phyloP scores from a whole-genome alignment of 2,329 filamentous ascomycete genomes.

The Fusarium scirpi region DNA sequence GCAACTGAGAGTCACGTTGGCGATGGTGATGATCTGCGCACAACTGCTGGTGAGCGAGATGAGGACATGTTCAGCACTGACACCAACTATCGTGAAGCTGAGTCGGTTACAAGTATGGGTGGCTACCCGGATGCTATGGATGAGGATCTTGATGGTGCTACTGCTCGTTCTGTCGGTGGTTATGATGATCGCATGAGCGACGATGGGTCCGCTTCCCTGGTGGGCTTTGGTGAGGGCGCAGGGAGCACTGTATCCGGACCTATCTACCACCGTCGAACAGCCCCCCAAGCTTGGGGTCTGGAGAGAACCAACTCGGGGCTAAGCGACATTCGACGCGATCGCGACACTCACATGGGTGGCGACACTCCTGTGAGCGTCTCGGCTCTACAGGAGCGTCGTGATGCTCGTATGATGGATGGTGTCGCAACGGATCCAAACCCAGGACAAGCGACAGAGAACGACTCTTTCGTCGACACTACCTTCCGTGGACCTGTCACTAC shows the following conservation, averaged over 20 bases:
- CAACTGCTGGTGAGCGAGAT: slow-evolving; percentile 66
- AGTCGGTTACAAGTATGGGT: slow-evolving; percentile 68
- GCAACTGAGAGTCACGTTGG: slow-evolving; percentile 80
- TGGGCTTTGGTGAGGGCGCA: slow-evolving; percentile 93
- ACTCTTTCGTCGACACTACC: slow-evolving; percentile 73
- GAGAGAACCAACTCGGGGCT: slow-evolving; percentile 66
- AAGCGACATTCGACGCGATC: slow-evolving; percentile 59
- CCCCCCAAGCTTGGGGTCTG: slow-evolving; percentile 58
- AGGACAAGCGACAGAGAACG: slow-evolving; percentile 63
- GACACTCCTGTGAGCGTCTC: slow-evolving; percentile 61
- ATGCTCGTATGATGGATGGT: slow-evolving; percentile 76
- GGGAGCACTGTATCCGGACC: slow-evolving; percentile 86
- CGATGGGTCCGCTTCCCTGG: slow-evolving; percentile 83
- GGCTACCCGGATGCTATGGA: slow-evolving; percentile 63
- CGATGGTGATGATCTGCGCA: slow-evolving; percentile 64
- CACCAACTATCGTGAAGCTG: slow-evolving; percentile 69
- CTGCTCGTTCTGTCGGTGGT: slow-evolving; percentile 61
- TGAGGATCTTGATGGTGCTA: slow-evolving; percentile 61
- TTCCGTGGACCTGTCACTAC: slow-evolving; percentile 67
- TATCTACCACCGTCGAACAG: slow-evolving; percentile 69
- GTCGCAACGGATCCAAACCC: slow-evolving; percentile 68
- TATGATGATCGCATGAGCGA: slow-evolving; percentile 84
- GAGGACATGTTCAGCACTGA: slow-evolving; percentile 80
- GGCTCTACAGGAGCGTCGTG: slow-evolving; percentile 64
- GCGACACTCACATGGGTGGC: slow-evolving; percentile 50